A percentile compares a stretch with the other conserved stretches of the same genome.
These are phyloP conservation scores for Trifolium dubium DNA, from an alignment of 306 rosid species.

Conservation along the genomic window DNA sequence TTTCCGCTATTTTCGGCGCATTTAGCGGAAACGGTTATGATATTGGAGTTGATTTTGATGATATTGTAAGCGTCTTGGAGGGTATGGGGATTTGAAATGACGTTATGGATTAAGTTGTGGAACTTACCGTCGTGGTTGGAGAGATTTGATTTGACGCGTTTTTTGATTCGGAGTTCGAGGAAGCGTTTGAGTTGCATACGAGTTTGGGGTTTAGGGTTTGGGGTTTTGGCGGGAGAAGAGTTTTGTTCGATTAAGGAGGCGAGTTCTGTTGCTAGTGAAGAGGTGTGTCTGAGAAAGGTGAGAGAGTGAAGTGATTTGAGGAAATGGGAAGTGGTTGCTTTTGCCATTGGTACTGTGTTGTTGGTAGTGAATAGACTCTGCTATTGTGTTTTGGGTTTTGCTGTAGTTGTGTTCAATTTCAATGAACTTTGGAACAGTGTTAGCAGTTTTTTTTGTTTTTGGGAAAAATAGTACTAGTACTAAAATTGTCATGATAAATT, in stretches of 20 bases:
- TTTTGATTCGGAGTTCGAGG: conserved; percentile 65
- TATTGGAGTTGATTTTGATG: conserved; percentile 65
- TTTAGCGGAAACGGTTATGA: conserved; percentile 31
- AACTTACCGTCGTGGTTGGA: conserved; percentile 61
- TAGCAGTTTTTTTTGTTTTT: no score
- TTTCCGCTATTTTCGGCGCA: background rate
- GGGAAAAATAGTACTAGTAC: no score
- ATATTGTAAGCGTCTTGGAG: conserved; percentile 77
- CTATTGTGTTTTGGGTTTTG: background rate
- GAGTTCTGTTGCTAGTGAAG: conserved; percentile 61
- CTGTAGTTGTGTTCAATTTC: background rate
- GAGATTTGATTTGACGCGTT: conserved; percentile 74
- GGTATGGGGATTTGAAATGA: conserved; percentile 70
- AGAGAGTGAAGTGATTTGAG: conserved; percentile 40
- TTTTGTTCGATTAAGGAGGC: conserved; percentile 64
- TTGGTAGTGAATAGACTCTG: background rate
- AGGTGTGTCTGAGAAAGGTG: conserved; percentile 21
- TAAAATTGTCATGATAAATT: no score
- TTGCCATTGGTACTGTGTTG: conserved; percentile 6
- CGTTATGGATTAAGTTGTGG: conserved; percentile 59
- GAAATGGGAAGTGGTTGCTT: conserved; percentile 31
- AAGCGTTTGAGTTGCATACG: conserved; percentile 74
- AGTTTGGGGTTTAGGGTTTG: conserved; percentile 40
- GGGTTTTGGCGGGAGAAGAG: conserved; percentile 40
- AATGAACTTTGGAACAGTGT: no score